Conservation (phyloP, 305 asterid species). For the Fraxinus xanthoxyloides region DNA sequence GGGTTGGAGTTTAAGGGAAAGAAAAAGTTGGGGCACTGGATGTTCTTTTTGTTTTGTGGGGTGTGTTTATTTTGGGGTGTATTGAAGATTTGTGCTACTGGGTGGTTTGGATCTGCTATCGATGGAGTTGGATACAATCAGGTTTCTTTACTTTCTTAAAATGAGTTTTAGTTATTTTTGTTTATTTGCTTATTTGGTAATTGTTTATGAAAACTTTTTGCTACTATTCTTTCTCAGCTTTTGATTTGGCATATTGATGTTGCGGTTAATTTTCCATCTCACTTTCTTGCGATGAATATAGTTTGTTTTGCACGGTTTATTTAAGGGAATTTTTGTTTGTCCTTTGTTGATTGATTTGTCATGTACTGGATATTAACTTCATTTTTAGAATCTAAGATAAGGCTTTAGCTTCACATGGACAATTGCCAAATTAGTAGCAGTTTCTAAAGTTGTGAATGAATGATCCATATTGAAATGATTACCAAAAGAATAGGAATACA, state of each 20-base stretch:
- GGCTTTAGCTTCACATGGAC: not conserved
- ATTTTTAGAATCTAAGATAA: not conserved
- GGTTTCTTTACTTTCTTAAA: conserved; percentile 39
- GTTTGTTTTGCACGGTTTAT: conserved; percentile 3
- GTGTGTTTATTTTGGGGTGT: conserved; percentile 71
- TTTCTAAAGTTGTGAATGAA: conserved; percentile 2
- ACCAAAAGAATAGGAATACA: not conserved
- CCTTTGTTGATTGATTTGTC: conserved; percentile 3
- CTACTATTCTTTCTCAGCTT: not conserved
- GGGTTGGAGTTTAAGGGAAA: conserved; percentile 68
- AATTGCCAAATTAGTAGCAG: not conserved
- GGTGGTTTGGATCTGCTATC: conserved; percentile 94
- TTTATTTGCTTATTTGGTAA: not conserved
- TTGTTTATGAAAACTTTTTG: not conserved
- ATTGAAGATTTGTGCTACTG: conserved; percentile 80
- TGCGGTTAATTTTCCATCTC: not conserved
- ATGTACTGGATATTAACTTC: not conserved
- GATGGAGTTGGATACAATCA: conserved; percentile 57
- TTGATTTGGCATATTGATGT: conserved; percentile 11
- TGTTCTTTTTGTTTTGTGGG: conserved; percentile 79
- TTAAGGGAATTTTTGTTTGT: conserved; percentile 5
- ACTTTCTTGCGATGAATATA: conserved; percentile 16
- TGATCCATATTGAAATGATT: not conserved
- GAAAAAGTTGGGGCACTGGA: conserved; percentile 76
- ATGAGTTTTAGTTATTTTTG: not conserved